Percentiles rank a stretch among this genome's conserved stretches.
Conservation (phyloP, 805 yeast species). For the Zygoascus flipseniorum region DNA sequence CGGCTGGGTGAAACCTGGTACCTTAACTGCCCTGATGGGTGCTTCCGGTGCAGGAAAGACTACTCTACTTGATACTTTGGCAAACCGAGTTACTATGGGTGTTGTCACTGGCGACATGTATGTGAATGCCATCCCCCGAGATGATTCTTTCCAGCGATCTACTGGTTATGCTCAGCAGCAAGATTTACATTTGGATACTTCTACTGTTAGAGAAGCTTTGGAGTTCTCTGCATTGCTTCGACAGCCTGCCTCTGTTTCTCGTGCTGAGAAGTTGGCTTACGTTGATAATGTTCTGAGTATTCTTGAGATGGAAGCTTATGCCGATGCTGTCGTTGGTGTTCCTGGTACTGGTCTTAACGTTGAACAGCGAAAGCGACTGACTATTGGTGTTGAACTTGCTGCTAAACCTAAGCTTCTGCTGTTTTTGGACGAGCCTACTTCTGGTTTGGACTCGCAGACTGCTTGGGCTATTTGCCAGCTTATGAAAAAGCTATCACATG, state of each 20-base stretch:
- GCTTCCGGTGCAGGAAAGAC: constrained; percentile 81
- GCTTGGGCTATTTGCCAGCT: constrained; percentile 59
- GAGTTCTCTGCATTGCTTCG: constrained; percentile 59
- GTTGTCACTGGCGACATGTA: constrained; percentile 59
- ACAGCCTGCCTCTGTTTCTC: constrained; percentile 47
- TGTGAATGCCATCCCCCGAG: constrained; percentile 56
- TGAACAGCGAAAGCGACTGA: constrained; percentile 53
- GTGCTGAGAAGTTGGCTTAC: constrained; percentile 50
- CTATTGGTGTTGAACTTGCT: constrained; percentile 60
- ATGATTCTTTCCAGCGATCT: constrained; percentile 52
- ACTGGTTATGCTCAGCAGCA: constrained; percentile 75
- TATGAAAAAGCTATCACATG: constrained; percentile 49
- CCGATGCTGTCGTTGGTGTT: constrained; percentile 68
- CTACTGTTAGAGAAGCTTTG: constrained; percentile 68
- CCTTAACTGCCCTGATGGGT: constrained; percentile 71
- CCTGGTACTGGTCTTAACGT: constrained; percentile 63
- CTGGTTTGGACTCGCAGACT: constrained; percentile 61
- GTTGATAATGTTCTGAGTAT: constrained; percentile 58
- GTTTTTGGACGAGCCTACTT: constrained; percentile 61
- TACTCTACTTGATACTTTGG: constrained; percentile 60
- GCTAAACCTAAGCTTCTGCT: constrained; percentile 54
- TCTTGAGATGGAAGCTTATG: constrained; percentile 54
- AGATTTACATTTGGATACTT: constrained; percentile 56
- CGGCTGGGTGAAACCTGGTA: constrained; percentile 81
- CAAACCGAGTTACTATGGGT: constrained; percentile 64